These are phyloP conservation scores for Naganishia vishniacii DNA, from an alignment of 768 basidiomycete species.

Conservation along the genomic window DNA sequence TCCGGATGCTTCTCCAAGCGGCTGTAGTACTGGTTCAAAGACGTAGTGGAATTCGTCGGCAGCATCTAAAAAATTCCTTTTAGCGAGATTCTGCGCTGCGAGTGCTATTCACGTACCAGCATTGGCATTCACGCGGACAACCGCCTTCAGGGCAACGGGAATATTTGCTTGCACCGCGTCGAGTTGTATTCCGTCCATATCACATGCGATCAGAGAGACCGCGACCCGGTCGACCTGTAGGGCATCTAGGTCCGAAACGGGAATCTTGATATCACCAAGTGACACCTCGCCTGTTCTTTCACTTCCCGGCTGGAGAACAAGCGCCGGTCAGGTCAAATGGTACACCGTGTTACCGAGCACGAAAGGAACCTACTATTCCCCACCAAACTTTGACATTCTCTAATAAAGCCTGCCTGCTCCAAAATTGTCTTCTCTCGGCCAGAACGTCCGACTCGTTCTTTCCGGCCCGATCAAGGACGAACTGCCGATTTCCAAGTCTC, in stretches of 20 bases:
- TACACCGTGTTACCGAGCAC: background rate
- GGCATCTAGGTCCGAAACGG: background rate
- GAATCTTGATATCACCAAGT: background rate
- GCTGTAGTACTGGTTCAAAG: slow-evolving; percentile 3
- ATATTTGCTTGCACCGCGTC: slow-evolving; percentile 7
- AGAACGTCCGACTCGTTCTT: background rate
- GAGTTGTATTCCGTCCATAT: background rate
- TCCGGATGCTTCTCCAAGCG: background rate
- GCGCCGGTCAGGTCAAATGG: background rate
- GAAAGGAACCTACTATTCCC: background rate
- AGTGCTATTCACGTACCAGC: slow-evolving; percentile 1
- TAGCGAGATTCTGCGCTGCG: too few species aligned
- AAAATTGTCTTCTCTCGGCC: slow-evolving; percentile 10
- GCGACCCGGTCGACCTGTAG: background rate
- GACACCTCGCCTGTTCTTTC: slow-evolving; percentile 7
- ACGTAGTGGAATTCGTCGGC: background rate
- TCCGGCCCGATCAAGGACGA: slow-evolving; percentile 8
- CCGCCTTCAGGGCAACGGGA: background rate
- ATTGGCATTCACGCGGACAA: background rate
- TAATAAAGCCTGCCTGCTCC: background rate
- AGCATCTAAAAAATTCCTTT: background rate
- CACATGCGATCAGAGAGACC: background rate
- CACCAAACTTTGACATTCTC: slow-evolving; percentile 7
- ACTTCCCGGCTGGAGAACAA: background rate
- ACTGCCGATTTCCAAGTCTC: slow-evolving; percentile 6